These are phyloP conservation scores for Candida namnaoensis DNA, from an alignment of 805 yeast species.

Conservation along the genomic window DNA sequence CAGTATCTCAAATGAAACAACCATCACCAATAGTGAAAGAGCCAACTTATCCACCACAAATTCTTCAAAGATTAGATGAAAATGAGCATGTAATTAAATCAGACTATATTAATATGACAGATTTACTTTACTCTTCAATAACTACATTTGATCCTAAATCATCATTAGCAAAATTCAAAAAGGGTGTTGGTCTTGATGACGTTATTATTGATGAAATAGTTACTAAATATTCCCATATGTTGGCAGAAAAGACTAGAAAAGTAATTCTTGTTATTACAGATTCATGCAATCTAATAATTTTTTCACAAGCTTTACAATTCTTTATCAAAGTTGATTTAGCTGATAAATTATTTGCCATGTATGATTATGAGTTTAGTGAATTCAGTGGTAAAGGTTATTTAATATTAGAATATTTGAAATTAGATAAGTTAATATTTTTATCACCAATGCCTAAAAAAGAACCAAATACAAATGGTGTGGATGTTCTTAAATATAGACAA, in stretches of 20 bases:
- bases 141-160: conserved; percentile 11
- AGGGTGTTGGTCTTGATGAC: conserved; percentile 16
- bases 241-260: conserved; percentile 14
- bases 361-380: conserved; percentile 72
- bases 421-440: conserved; percentile 50
- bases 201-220: conserved; percentile 23
- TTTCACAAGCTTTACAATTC: conserved; percentile 13
- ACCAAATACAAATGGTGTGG: conserved; percentile 2
- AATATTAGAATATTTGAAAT: conserved; percentile 51
- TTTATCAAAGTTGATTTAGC: conserved; percentile 33
- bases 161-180: conserved; percentile 1
- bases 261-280: conserved; percentile 24
- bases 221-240: conserved; percentile 8
- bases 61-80: conserved; percentile 4
- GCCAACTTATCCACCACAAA: conserved; percentile 1
- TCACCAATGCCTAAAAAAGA: conserved; percentile 23
- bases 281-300: conserved; percentile 21
- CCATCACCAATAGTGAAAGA: not conserved
- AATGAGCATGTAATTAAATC: conserved; percentile 15
- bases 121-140: conserved; percentile 7
- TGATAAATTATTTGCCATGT: conserved; percentile 57
- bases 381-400: conserved; percentile 48
- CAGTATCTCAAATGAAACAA: not conserved
- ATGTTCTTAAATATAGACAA: conserved; percentile 24
- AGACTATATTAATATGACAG: conserved; percentile 14